Conservation (phyloP, 192 early-diverging fungal genomes). For the Backusella australiensis region DNA sequence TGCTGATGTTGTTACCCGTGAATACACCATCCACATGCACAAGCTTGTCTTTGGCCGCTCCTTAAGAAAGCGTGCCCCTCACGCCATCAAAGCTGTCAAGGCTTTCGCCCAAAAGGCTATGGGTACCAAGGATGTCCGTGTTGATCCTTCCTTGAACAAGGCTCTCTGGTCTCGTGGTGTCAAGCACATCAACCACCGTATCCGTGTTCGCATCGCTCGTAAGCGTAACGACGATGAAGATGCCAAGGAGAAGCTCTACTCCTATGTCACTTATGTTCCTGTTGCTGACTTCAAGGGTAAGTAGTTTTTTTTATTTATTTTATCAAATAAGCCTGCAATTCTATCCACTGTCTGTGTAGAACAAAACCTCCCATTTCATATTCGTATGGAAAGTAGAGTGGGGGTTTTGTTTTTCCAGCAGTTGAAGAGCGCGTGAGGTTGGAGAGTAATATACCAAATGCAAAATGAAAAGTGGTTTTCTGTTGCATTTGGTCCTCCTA, state of each 20-base stretch:
- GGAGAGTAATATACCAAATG: conserved; percentile 17
- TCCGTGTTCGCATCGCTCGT: conserved; percentile 93
- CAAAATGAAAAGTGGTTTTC: background rate
- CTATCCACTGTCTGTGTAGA: conserved; percentile 10
- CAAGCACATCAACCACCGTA: conserved; percentile 92
- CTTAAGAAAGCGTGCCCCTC: conserved; percentile 98
- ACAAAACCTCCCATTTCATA: background rate
- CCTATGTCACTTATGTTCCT: conserved; percentile 86
- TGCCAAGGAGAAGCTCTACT: conserved; percentile 97
- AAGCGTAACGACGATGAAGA: conserved; percentile 97
- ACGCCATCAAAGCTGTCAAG: conserved; percentile 91
- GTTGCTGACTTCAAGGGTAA: conserved; percentile 88
- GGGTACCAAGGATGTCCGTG: conserved; percentile 96
- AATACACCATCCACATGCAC: conserved; percentile 99
- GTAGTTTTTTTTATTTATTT: conserved; percentile 6
- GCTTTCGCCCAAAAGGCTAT: conserved; percentile 89
- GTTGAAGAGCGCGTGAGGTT: conserved; percentile 15
- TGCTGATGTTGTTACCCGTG: conserved; percentile 92
- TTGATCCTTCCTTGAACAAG: conserved; percentile 96
- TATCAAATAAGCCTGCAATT: background rate
- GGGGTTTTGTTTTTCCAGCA: background rate
- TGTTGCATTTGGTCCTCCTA: conserved; percentile 6
- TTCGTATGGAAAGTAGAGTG: background rate
- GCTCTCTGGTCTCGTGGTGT: conserved; percentile 91
- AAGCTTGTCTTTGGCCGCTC: conserved; percentile 77